Evolutionary conservation across 305 asterid genomes (phyloP), one percentile per base, ranked within the genome.

Genomic region (Caryopteris hybrid): DNA sequence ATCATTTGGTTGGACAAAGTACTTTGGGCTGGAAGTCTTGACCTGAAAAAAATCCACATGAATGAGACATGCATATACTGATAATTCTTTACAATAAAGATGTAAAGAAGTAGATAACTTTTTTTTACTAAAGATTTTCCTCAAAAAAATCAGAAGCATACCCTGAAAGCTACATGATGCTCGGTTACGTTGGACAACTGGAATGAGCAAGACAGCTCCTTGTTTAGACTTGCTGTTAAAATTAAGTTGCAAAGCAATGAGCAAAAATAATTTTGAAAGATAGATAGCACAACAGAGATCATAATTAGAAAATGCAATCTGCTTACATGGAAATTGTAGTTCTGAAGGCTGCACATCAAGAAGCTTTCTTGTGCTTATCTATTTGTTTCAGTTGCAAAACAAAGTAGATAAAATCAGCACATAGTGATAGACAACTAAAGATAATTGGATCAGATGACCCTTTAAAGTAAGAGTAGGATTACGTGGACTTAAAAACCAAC

Each of bases 141-240:
- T 33, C 39, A 14, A 46, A 22, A 42, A 12, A 8, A 43, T 42
- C 17, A 45, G 20, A 68, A 69, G 21, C 71, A 18, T 64, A 83
- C 87, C 81, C 69, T 78, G 72, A 80, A 83, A 10, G 88, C 85
- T 18, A 83, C 84, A 58, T 74, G 81, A 21, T 78, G 64, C 48
- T 75, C 72, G 23, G 80, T 80, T 64, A 60, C 39, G 73, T 82
- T 85, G 64, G 86, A 80, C 63, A 85, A 80, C 25, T 74, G 78
- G 66, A 85, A 53, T 18, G 81, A 74, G 74, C 80, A 74, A 20
- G 78, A 74, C 56, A 71, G 64, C 76, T 82, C 78, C 68, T 78
- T 82, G 52, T 58, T 71, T 52, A 42, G 78, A 69, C 76, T 77
- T 66, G 60, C 85, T 85, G 82, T 29, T 43, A 65, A 62, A 63